These are phyloP conservation scores for Coniosporium tulheliwenetii DNA, from an alignment of 2,329 filamentous ascomycete genomes.

Conservation along the genomic window DNA sequence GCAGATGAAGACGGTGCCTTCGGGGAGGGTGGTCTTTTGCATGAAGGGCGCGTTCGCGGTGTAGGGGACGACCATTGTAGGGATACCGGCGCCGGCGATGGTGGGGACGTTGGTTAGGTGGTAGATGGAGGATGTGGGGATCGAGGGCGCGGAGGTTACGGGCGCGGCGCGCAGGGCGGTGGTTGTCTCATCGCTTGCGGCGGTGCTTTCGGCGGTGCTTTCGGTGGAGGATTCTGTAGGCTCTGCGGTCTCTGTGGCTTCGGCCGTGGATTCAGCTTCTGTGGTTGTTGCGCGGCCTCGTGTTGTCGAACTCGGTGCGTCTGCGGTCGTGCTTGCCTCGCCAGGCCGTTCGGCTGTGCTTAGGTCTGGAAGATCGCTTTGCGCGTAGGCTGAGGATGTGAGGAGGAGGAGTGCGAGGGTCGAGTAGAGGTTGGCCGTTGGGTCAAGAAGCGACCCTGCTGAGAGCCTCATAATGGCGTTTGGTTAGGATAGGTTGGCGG, in stretches of 20 bases:
- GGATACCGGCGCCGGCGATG: conserved; percentile 41
- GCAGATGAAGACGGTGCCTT: conserved; percentile 91
- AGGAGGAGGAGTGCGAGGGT: background rate
- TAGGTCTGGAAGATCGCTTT: conserved; percentile 13
- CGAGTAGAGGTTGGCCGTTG: background rate
- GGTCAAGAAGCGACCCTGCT: too few relatives aligned
- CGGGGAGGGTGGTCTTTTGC: conserved; percentile 69
- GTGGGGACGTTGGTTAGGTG: conserved; percentile 32
- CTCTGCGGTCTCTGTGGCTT: conserved; percentile 7
- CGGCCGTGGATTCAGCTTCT: conserved; percentile 7
- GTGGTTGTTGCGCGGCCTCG: conserved; percentile 9
- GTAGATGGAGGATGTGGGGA: conserved; percentile 10
- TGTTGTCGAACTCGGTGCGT: conserved; percentile 12
- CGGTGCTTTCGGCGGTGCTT: conserved; percentile 7
- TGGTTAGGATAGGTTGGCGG: too few relatives aligned
- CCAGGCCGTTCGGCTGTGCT: conserved; percentile 8
- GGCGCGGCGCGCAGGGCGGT: conserved; percentile 4
- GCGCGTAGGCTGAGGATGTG: conserved; percentile 6
- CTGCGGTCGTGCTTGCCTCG: conserved; percentile 5
- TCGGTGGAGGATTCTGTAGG: conserved; percentile 9
- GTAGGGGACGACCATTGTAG: conserved; percentile 63
- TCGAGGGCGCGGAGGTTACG: background rate
- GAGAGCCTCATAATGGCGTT: too few relatives aligned
- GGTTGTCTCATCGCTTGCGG: conserved; percentile 9
- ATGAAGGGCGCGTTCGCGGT: conserved; percentile 80